A percentile compares a stretch with the other conserved stretches of the same genome.
Conservation (phyloP, 2,329 filamentous ascomycete species). For the Ophiostoma angusticollis region DNA sequence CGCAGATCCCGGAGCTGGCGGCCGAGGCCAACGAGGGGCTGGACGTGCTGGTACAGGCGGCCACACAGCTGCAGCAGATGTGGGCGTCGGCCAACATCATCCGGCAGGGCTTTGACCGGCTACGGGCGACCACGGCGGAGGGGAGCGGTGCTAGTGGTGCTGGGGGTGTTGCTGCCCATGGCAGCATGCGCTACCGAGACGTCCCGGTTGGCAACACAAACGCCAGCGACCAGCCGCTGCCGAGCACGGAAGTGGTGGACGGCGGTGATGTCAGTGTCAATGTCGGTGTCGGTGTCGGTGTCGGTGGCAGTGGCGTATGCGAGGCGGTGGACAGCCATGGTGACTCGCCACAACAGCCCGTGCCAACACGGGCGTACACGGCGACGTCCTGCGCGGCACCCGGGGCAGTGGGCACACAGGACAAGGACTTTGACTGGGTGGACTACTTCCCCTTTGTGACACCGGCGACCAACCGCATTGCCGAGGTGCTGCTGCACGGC, state of each 20-base stretch:
- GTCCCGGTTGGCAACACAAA: not conserved
- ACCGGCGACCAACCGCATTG: conserved; percentile 1
- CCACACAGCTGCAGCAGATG: conserved; percentile 1
- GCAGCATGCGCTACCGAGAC: not conserved
- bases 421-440: conserved; percentile 1
- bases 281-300: too few species aligned
- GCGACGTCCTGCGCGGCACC: not conserved
- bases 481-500: conserved; percentile 1
- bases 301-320: too few species aligned
- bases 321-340: too few species aligned
- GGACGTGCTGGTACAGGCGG: conserved; percentile 1
- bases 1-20: not conserved
- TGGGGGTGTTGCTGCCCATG: not conserved
- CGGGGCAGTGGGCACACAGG: not conserved
- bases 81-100: conserved; percentile 4
- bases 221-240: not conserved
- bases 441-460: conserved; percentile 6
- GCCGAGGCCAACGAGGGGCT: conserved; percentile 1
- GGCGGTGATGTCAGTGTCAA: too few species aligned
- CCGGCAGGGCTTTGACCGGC: conserved; percentile 1
- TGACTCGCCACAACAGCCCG: too few species aligned
- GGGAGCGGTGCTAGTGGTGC: not conserved
- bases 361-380: not conserved
- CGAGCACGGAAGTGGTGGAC: too few species aligned
- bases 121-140: not conserved